These are phyloP conservation scores for Aspergillus nidulans DNA, from an alignment of 495 filamentous ascomycete genomes.

Conservation along the genomic window DNA sequence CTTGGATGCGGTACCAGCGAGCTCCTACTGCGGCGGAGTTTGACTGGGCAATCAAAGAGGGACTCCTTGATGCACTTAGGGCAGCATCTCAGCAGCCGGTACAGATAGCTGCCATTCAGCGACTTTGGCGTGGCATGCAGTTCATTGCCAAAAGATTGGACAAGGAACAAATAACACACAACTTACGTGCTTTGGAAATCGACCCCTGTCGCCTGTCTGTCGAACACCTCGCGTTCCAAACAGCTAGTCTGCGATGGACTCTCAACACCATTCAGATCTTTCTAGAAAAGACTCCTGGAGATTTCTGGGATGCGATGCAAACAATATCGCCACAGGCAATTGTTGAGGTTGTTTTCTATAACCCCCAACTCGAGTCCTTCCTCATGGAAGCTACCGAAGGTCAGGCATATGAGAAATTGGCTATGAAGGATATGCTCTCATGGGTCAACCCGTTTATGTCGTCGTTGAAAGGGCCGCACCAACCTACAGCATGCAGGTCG, in stretches of 20 bases:
- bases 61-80: constrained; percentile 45
- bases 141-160: constrained; percentile 66
- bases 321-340: constrained; percentile 68
- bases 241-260: constrained; percentile 55
- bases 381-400: constrained; percentile 53
- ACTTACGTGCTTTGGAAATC: constrained; percentile 71
- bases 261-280: constrained; percentile 62
- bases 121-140: constrained; percentile 72
- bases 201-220: constrained; percentile 73
- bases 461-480: constrained; percentile 67
- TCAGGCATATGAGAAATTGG: constrained; percentile 50
- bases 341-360: constrained; percentile 71
- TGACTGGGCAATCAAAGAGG: constrained; percentile 73
- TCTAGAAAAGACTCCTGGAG: constrained; percentile 65
- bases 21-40: constrained; percentile 65
- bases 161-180: constrained; percentile 70
- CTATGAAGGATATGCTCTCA: constrained; percentile 56
- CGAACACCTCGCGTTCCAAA: constrained; percentile 64
- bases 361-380: constrained; percentile 58
- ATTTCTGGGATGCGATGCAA: constrained; percentile 84
- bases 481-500: constrained; percentile 66
- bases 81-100: constrained; percentile 41
- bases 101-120: constrained; percentile 49
- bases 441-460: constrained; percentile 72
- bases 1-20: constrained; percentile 58